phyloP scores from a whole-genome alignment of 1,284 basidiomycete species.

The Coniferiporia weirii region DNA sequence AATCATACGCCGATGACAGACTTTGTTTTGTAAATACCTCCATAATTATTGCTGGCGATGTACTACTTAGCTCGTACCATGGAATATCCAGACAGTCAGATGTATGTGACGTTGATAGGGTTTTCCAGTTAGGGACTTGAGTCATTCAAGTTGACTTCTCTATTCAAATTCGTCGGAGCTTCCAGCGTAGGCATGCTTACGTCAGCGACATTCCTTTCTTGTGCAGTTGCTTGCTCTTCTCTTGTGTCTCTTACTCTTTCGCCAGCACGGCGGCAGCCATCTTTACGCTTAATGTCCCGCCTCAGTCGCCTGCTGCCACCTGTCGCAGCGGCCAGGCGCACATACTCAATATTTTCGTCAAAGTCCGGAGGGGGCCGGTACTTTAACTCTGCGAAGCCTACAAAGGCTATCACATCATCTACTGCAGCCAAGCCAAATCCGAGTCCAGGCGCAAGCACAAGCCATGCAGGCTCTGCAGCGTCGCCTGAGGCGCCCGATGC shows the following conservation, averaged over 20 bases:
- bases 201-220: background rate
- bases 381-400: constrained; percentile 64
- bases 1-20: no score
- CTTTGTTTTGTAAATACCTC: no score
- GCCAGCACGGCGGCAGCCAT: background rate
- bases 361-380: constrained; percentile 70
- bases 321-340: constrained; percentile 43
- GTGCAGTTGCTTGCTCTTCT: background rate
- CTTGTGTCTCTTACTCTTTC: background rate
- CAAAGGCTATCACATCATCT: constrained; percentile 43
- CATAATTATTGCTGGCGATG: no score
- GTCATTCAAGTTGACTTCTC: no score
- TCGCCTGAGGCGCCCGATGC: constrained; percentile 22
- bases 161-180: no score
- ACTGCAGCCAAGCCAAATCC: constrained; percentile 27
- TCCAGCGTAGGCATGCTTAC: background rate
- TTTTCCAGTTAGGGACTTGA: no score
- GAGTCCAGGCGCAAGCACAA: constrained; percentile 24
- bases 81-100: no score
- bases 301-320: constrained; percentile 47
- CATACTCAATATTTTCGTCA: constrained; percentile 74
- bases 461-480: constrained; percentile 23
- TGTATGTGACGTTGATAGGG: no score
- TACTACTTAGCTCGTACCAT: no score
- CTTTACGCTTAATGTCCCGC: constrained; percentile 31